Base-by-base conservation (phyloP, 352 stramenopile genomes). In the Pythium periplocum region DNA sequence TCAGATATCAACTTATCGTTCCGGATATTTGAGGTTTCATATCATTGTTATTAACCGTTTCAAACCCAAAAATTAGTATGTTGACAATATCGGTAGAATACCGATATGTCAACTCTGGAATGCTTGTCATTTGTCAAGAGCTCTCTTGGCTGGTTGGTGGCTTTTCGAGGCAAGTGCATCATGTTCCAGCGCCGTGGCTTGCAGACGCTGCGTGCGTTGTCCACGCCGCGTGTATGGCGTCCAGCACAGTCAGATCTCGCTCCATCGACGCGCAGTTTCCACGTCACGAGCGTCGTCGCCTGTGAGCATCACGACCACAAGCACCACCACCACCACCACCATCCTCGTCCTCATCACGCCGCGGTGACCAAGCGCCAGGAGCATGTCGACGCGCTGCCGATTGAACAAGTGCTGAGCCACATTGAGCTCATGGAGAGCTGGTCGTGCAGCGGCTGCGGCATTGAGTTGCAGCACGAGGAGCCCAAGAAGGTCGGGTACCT, bases 381-480 rank as follows among this genome's bases (percentile, higher is more conserved):
- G 17, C 17, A 26, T 26, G 17, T 26, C 17, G 48, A 55, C 42
- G 45, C 35, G 45, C 48, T 90, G 17, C 76, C 59, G 2, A 51
- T 85, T 36, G 79, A 87, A 3, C 79, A 83, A 39, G 74, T 91
- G 38, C 44, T 82, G 9, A 82, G 68, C 51, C 83, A 94, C 51
- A 66, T 92, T 45, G 78, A 81, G 7, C 59, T 94, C 26, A 94
- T 94, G 83, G 83, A 94, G 65, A 58, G 85, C 48, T 90, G 83
- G 74, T 81, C 67, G 5, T 94, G 83, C 71, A 90, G 72, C 47
- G 83, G 83, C 42, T 94, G 83, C 41, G 83, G 83, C 44, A 92
- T 94, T 49, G 79, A 83, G 33, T 38, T 94, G 51, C 83, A 94
- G 66, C 78, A 83, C 48, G 59, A 80, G 12, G 70, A 89, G 60